Percentiles rank a stretch among this genome's conserved stretches.
These are phyloP conservation scores for Eucalyptus urophylla DNA, from an alignment of 345 rosid genomes.

Conservation along the genomic window DNA sequence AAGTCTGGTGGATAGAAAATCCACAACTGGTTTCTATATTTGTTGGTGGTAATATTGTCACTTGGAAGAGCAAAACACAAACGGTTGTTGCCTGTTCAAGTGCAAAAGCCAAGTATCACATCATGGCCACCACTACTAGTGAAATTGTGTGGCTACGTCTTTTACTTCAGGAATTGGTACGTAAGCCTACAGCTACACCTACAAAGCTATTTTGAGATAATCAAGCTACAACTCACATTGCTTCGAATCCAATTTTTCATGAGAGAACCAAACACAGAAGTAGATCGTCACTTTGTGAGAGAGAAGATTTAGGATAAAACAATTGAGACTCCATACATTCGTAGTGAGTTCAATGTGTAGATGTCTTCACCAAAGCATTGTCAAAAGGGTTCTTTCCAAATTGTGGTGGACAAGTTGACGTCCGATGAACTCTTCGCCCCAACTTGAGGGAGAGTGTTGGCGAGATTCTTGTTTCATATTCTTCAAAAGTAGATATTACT, in stretches of 20 bases:
- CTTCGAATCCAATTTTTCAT: rapidly evolving
- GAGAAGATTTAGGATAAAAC: background rate
- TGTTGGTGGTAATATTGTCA: background rate
- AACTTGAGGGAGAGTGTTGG: background rate
- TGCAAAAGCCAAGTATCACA: background rate
- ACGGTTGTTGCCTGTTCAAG: background rate
- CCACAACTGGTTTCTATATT: background rate
- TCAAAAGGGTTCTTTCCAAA: background rate
- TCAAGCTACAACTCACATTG: background rate
- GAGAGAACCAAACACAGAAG: background rate
- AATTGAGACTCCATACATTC: background rate
- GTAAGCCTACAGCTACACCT: background rate
- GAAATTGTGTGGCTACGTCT: background rate
- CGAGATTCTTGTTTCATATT: background rate
- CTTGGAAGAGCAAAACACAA: background rate
- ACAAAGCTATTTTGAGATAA: background rate
- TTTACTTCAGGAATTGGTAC: background rate
- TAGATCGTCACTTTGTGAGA: background rate
- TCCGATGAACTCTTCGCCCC: rapidly evolving
- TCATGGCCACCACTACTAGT: background rate
- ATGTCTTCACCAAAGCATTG: background rate
- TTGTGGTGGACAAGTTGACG: background rate
- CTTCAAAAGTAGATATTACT: too few species aligned
- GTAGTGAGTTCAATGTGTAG: rapidly evolving
- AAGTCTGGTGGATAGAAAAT: background rate